Evolutionary conservation across 208 protist genomes (phyloP).

Genomic region (Naegleria lovaniensis): DNA sequence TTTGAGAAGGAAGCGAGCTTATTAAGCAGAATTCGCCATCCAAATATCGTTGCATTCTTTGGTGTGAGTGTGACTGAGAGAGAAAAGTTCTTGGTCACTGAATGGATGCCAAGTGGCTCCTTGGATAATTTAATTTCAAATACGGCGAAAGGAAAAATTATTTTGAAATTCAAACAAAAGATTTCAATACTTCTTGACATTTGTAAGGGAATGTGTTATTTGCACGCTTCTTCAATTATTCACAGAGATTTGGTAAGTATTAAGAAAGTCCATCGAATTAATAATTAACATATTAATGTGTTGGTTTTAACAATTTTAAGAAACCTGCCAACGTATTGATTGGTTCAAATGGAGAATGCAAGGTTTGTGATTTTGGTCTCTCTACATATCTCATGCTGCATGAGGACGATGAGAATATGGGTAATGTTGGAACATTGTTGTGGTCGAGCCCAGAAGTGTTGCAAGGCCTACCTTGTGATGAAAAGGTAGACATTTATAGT

Average conservation of each 20-base stretch:
- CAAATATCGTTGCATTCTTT: slow-evolving; percentile 4
- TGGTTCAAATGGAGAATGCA: neutral
- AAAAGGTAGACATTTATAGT: neutral
- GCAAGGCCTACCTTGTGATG: neutral
- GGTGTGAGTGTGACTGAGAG: neutral
- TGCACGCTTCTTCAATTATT: slow-evolving; percentile 4
- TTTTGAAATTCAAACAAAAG: neutral
- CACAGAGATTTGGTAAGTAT: slow-evolving; percentile 13
- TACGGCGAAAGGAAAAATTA: neutral
- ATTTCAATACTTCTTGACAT: neutral
- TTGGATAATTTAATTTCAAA: neutral
- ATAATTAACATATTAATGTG: no score
- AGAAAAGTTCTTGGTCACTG: slow-evolving; percentile 4
- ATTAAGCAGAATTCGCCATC: neutral
- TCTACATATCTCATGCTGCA: neutral
- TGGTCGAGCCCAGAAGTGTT: neutral
- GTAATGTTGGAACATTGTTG: neutral
- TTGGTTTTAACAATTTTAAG: no score
- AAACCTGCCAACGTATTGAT: neutral
- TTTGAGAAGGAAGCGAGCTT: neutral
- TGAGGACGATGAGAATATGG: neutral
- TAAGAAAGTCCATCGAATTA: no score
- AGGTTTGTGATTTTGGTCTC: neutral
- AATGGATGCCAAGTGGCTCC: neutral
- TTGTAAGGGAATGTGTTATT: slow-evolving; percentile 18